phyloP scores from a whole-genome alignment of 352 stramenopile species.

The Globisporangium canariense region DNA sequence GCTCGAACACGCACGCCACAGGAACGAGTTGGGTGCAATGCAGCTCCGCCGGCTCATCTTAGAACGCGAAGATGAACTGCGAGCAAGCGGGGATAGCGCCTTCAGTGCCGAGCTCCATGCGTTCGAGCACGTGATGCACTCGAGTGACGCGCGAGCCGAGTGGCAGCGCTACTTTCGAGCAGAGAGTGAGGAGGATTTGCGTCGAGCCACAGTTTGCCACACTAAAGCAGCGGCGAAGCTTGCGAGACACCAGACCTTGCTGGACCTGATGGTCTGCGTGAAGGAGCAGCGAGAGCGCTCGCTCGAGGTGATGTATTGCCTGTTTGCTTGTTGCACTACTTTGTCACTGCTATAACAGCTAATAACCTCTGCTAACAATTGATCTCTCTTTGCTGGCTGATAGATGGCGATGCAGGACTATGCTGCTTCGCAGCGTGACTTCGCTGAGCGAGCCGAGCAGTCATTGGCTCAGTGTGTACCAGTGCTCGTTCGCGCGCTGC shows the following conservation, averaged over 20 bases:
- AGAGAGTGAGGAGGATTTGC: neutral
- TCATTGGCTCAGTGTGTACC: neutral
- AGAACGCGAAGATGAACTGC: neutral
- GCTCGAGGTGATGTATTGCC: neutral
- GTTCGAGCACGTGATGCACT: neutral
- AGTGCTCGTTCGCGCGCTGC: constrained; percentile 17
- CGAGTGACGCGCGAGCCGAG: neutral
- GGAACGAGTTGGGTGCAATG: neutral
- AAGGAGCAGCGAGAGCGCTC: constrained; percentile 2
- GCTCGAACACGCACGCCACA: neutral
- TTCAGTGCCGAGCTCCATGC: neutral
- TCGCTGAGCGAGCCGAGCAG: neutral
- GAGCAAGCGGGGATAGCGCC: neutral
- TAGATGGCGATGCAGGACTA: neutral
- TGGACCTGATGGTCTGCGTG: neutral
- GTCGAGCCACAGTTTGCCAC: neutral
- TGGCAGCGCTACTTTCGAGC: neutral
- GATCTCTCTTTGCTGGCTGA: neutral
- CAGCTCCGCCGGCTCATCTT: neutral
- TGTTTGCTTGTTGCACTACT: neutral
- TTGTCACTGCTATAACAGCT: neutral
- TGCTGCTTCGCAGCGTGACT: neutral
- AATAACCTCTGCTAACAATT: neutral
- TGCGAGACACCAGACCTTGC: neutral
- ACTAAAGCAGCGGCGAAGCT: neutral